Evolutionary conservation across 495 filamentous ascomycete genomes (phyloP), one percentile per base, ranked within the genome.

Genomic region (Neurospora sublineolata): DNA sequence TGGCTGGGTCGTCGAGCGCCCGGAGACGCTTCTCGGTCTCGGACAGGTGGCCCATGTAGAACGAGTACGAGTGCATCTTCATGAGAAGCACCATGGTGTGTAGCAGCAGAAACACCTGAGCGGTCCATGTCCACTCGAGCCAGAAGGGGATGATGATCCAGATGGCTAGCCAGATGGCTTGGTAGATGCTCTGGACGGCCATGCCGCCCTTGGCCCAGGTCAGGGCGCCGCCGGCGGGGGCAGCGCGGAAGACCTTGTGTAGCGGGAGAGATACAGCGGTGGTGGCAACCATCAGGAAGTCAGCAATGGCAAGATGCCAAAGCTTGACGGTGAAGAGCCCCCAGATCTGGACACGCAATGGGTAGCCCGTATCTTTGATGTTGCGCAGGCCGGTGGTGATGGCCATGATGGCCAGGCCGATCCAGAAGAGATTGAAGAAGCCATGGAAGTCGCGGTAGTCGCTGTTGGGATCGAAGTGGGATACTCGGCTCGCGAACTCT

Each of bases 21-120:
- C 86, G 86, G 2, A 99, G 83, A 18, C 92, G 89, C 74, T 90
- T 89, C 80, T 93, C 87, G 0, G 92, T 96, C 76, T 94, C 91
- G 72, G 90, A 93, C 7, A 99, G 87, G 81, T 99, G 95, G 3
- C 95, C 95, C 77, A 95, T 97, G 82, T 99, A 99, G 82, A 97
- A 98, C 36, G 93, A 91, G 77, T 97, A 99, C 0, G 94, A 97
- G 77, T 99, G 95, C 86, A 99, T 93, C 83, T 99, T 99, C 95
- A 99, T 99, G 36, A 97, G 88, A 8, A 99, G 83, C 16, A 91
- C 89, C 77, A 99, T 86, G 42, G 93, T 90, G 78, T 99, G 95
- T 18, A 99, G 87, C 14, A 94, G 91, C 73, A 99, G 89, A 80
- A 94, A 98, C 52, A 98, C 95, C 78, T 99, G 95, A 36, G 94